Evolutionary conservation across 257 asterid genomes (phyloP), one percentile per base, ranked within the genome.

Genomic region (Handroanthus guayacan): DNA sequence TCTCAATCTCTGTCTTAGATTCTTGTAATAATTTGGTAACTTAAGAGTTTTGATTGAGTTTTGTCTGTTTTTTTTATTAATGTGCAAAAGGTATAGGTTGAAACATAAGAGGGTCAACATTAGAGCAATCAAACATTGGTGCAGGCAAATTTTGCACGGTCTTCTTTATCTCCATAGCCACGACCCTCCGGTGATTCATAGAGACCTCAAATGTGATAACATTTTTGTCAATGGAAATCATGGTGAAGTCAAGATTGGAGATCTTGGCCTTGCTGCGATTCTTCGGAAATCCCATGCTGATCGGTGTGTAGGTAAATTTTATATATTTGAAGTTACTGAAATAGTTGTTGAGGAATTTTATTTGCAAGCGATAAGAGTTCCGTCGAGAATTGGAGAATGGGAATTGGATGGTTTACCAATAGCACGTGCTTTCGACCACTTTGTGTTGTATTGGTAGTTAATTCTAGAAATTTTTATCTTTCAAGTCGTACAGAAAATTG

Each of bases 171-270:
- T 89, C 71, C 95, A 87, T 52, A 89, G 89, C 85, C 88, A 77
- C 20, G 86, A 85, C 47, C 95, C 90, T 65, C 95, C 93, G 5
- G 89, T 91, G 11, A 87, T 91, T 78, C 97, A 89, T 74, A 83
- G 97, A 82, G 95, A 91, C 83, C 95, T 89, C 75, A 89, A 89
- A 61, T 89, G 95, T 75, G 95, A 89, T 34, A 89, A 89, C 80
- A 86, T 89, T 75, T 89, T 89, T n/a, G 78, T 89, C 74, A 89
- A 89, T 69, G 95, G 95, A 11, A 87, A 89, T 64, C 95, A 89
- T 75, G 95, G 95, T 6, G 88, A 89, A 78, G 92, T 89, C 80
- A 89, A 89, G 77, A 89, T 89, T 60, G 95, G 95, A 17, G 95
- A 89, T 71, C 90, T 89, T 69, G 95, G 95, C 66, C 92, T 89